phyloP scores from a whole-genome alignment of 1,284 basidiomycete species.

The Mycosarcoma mackinlayi region DNA sequence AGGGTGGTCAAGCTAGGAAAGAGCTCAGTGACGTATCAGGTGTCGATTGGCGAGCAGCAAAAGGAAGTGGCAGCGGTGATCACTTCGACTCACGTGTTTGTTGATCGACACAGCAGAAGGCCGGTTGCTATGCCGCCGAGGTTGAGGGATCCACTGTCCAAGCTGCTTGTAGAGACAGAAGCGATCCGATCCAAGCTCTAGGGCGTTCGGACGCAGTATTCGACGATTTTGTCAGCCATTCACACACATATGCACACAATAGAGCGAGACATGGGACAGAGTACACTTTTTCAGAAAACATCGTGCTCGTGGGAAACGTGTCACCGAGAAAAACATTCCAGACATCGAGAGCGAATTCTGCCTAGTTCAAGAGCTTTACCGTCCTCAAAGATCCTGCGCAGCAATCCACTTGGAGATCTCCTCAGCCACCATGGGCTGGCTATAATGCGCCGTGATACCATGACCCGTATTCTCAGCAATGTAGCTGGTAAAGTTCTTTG shows the following conservation, averaged over 20 bases:
- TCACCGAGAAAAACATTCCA: too few relatives aligned
- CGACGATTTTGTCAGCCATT: too few relatives aligned
- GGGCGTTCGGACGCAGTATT: too few relatives aligned
- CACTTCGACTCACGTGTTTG: constrained; percentile 54
- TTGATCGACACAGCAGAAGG: constrained; percentile 31
- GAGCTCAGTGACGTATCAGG: constrained; percentile 47
- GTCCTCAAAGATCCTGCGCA: constrained; percentile 28
- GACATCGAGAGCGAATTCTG: too few relatives aligned
- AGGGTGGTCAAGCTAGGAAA: constrained; percentile 42
- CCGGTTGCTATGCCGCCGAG: constrained; percentile 36
- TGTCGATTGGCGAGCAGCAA: constrained; percentile 25
- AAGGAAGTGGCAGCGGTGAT: constrained; percentile 32
- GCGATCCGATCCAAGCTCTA: constrained; percentile 19
- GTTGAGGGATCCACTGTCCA: constrained; percentile 6
- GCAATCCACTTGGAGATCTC: constrained; percentile 36
- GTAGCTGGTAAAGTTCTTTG: constrained; percentile 41
- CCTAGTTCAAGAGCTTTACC: too few relatives aligned
- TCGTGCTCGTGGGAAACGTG: too few relatives aligned
- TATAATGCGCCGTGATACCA: constrained; percentile 42
- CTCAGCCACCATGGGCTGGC: constrained; percentile 24
- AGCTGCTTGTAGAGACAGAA: constrained; percentile 11
- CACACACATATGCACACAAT: background rate
- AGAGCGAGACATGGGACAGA: too few relatives aligned
- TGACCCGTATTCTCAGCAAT: constrained; percentile 49
- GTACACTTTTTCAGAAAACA: too few relatives aligned